phyloP scores from a whole-genome alignment of 1,284 basidiomycete genomes.

The Ceratobasidium sp. region DNA sequence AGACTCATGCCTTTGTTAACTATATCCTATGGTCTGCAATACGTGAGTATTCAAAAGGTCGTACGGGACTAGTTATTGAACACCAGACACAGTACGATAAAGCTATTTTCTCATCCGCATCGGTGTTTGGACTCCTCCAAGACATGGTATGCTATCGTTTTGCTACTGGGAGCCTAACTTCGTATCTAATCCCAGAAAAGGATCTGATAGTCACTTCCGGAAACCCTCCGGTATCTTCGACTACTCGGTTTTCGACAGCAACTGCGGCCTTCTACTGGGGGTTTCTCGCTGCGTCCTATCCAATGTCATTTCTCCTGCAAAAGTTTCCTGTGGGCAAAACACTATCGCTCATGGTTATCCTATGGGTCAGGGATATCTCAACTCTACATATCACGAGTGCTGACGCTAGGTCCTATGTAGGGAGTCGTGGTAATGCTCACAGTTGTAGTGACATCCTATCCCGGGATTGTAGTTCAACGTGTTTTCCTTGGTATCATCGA shows the following conservation, averaged over 20 bases:
- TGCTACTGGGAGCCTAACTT: not conserved
- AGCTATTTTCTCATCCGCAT: slow-evolving; percentile 56
- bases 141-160: slow-evolving; percentile 34
- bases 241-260: slow-evolving; percentile 43
- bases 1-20: slow-evolving; percentile 54
- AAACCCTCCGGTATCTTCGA: slow-evolving; percentile 37
- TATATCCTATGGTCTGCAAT: slow-evolving; percentile 55
- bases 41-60: slow-evolving; percentile 44
- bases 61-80: slow-evolving; percentile 24
- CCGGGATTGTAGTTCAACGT: slow-evolving; percentile 56
- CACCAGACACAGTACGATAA: slow-evolving; percentile 52
- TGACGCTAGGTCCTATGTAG: slow-evolving; percentile 50
- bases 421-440: slow-evolving; percentile 56
- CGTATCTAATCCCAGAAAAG: not conserved
- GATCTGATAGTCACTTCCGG: slow-evolving; percentile 37
- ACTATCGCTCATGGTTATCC: slow-evolving; percentile 46
- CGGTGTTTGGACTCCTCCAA: slow-evolving; percentile 54
- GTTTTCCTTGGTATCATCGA: slow-evolving; percentile 55
- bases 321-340: slow-evolving; percentile 53
- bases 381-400: not conserved
- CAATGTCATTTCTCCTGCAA: slow-evolving; percentile 54
- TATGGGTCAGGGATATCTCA: slow-evolving; percentile 42
- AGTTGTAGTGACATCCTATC: slow-evolving; percentile 52
- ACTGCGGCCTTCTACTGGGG: slow-evolving; percentile 56
- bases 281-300: slow-evolving; percentile 54